Percentiles rank a stretch among this genome's conserved stretches.
Evolutionary conservation across 2,329 filamentous ascomycete species (phyloP).

Genomic region (Zymoseptoria crescenta): DNA sequence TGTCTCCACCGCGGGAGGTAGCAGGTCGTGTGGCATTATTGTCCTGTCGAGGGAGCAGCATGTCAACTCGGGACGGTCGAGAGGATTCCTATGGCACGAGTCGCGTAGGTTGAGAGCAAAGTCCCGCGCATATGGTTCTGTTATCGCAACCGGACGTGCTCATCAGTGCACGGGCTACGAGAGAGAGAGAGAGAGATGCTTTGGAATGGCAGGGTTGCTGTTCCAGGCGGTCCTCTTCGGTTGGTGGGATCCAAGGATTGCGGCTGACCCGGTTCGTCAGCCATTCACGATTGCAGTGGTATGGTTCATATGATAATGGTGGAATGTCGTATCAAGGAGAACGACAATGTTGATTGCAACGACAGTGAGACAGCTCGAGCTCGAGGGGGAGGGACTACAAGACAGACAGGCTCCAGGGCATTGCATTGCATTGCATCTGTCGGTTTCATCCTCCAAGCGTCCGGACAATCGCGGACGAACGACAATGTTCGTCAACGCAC

Average conservation of each 20-base stretch:
- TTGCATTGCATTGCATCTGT: neutral
- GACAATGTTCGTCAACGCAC: neutral
- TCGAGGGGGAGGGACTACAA: neutral
- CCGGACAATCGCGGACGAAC: neutral
- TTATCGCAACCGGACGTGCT: neutral
- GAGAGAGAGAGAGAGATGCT: neutral
- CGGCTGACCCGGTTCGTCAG: neutral
- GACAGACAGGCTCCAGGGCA: neutral
- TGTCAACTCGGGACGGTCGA: neutral
- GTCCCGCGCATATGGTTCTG: neutral
- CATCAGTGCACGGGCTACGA: neutral
- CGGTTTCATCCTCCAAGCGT: neutral
- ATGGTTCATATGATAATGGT: too few relatives aligned
- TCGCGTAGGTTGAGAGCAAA: neutral
- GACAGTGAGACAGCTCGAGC: neutral
- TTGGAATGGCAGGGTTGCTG: neutral
- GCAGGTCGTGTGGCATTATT: neutral
- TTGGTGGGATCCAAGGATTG: neutral
- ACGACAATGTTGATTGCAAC: neutral
- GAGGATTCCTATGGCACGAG: neutral
- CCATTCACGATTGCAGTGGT: neutral
- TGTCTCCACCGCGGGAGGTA: neutral
- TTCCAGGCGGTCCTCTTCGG: neutral
- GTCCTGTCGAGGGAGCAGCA: neutral
- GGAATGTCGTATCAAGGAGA: neutral